These are phyloP conservation scores for Ascochyta viciae-villosae DNA, from an alignment of 2,329 filamentous ascomycete species.

Conservation along the genomic window DNA sequence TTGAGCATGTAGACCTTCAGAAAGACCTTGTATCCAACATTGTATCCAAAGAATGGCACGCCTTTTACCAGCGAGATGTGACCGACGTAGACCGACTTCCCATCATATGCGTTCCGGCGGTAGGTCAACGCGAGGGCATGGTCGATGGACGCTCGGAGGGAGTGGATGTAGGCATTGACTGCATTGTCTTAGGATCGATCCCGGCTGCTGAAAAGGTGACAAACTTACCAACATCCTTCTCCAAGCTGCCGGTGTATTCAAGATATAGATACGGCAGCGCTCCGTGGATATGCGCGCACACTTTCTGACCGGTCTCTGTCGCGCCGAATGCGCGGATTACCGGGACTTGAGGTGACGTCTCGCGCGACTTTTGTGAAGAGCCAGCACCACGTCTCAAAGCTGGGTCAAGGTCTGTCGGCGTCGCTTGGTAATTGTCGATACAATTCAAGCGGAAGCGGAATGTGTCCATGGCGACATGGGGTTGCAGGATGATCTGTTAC, in stretches of 20 bases:
- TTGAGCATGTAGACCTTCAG: slow-evolving; percentile 96
- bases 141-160: slow-evolving; percentile 85
- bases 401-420: slow-evolving; percentile 81
- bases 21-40: slow-evolving; percentile 89
- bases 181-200: slow-evolving; percentile 22
- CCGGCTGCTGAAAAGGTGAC: no score
- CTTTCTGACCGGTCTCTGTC: slow-evolving; percentile 93
- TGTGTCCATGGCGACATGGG: slow-evolving; percentile 64
- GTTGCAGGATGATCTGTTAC: background rate
- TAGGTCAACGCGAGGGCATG: slow-evolving; percentile 88
- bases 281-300: slow-evolving; percentile 94
- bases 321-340: slow-evolving; percentile 90
- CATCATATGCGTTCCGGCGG: slow-evolving; percentile 74
- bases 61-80: slow-evolving; percentile 93
- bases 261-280: slow-evolving; percentile 96
- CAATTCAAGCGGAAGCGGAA: slow-evolving; percentile 95
- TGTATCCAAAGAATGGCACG: slow-evolving; percentile 92
- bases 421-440: slow-evolving; percentile 90
- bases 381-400: slow-evolving; percentile 71
- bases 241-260: slow-evolving; percentile 76
- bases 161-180: slow-evolving; percentile 79
- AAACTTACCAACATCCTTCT: slow-evolving; percentile 69
- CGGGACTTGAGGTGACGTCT: slow-evolving; percentile 76
- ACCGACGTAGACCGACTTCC: slow-evolving; percentile 78
- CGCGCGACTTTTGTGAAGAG: slow-evolving; percentile 56